A percentile compares a stretch with the other conserved stretches of the same genome.
Evolutionary conservation across 2,329 filamentous ascomycete genomes (phyloP).

Genomic region (Myriosclerotinia duriaeana): DNA sequence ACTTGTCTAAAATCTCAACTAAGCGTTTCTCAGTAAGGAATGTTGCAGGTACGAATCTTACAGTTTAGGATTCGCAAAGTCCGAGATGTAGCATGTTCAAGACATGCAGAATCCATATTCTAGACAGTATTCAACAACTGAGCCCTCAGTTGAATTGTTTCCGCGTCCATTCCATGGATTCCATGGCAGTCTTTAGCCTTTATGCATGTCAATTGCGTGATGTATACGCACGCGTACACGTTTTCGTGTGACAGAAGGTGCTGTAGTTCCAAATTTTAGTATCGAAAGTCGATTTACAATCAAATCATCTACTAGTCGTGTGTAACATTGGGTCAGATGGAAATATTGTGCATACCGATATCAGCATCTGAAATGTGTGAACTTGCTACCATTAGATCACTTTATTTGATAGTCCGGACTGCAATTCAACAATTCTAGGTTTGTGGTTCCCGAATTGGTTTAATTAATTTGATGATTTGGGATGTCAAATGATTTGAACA

Average conservation of each 20-base stretch:
- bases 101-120: not conserved
- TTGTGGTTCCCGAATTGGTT: too few species aligned
- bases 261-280: not conserved
- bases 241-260: not conserved
- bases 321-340: too few species aligned
- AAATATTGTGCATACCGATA: not conserved
- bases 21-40: not conserved
- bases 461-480: too few species aligned
- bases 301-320: not conserved
- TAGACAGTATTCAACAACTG: not conserved
- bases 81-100: not conserved
- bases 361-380: too few species aligned
- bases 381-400: too few species aligned
- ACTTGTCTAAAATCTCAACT: conserved; percentile 8
- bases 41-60: conserved; percentile 4
- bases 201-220: not conserved
- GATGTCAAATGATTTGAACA: too few species aligned
- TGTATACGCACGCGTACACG: not conserved
- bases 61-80: not conserved
- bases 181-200: not conserved
- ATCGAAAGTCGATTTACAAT: not conserved
- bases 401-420: too few species aligned
- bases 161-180: not conserved
- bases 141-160: not conserved
- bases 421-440: too few species aligned